These are phyloP conservation scores for Aquanectria penicillioides DNA, from an alignment of 2,329 filamentous ascomycete genomes.

Conservation along the genomic window DNA sequence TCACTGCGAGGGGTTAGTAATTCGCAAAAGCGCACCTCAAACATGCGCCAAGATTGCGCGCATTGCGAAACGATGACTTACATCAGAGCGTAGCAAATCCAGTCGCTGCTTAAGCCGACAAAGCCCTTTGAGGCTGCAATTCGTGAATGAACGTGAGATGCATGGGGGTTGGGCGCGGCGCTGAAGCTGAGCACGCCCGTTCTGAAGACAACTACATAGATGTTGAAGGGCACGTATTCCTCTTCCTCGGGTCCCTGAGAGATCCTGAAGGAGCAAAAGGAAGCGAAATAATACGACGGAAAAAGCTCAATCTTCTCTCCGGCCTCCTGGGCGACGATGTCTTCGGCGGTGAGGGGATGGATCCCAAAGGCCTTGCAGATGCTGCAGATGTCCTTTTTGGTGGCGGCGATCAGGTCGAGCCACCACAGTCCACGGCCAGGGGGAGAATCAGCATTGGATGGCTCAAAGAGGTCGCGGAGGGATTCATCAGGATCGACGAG, in stretches of 20 bases:
- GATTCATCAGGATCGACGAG: slow-evolving; percentile 88
- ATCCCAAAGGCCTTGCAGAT: slow-evolving; percentile 96
- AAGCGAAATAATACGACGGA: slow-evolving; percentile 97
- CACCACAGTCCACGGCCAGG: slow-evolving; percentile 91
- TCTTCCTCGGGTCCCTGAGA: slow-evolving; percentile 81
- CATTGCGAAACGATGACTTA: slow-evolving; percentile 54
- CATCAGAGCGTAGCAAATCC: slow-evolving; percentile 99
- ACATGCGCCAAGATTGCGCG: too few relatives aligned
- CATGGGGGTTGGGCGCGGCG: slow-evolving; percentile 86
- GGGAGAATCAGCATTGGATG: slow-evolving; percentile 69
- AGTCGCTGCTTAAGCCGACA: slow-evolving; percentile 92
- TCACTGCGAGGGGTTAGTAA: slow-evolving; percentile 64
- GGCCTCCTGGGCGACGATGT: slow-evolving; percentile 93
- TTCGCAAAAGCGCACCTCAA: slow-evolving; percentile 37
- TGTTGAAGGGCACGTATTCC: slow-evolving; percentile 93
- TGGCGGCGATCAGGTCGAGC: slow-evolving; percentile 92
- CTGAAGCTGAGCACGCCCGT: slow-evolving; percentile 96
- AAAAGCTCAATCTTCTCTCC: slow-evolving; percentile 99
- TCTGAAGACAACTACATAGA: slow-evolving; percentile 96
- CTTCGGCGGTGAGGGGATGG: slow-evolving; percentile 94
- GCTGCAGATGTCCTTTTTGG: slow-evolving; percentile 85
- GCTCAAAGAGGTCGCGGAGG: slow-evolving; percentile 84
- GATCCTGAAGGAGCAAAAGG: slow-evolving; percentile 89
- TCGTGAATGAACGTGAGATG: slow-evolving; percentile 86
- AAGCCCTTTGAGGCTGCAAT: slow-evolving; percentile 96